Evolutionary conservation across 768 basidiomycete genomes (phyloP).

Genomic region (Suillus decipiens): DNA sequence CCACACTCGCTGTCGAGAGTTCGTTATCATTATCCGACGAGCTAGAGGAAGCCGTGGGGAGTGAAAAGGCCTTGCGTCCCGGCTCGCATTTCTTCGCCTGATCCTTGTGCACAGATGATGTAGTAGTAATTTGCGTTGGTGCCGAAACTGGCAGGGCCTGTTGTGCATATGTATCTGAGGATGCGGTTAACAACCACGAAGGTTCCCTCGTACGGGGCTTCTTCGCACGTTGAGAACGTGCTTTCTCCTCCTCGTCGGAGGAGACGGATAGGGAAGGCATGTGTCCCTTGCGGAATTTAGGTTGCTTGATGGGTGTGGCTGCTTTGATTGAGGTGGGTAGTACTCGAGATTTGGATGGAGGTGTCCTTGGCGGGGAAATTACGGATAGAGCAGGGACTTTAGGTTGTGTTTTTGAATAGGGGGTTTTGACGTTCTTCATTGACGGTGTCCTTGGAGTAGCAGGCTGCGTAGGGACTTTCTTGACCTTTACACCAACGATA

Average conservation of each 20-base stretch:
- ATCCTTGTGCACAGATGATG: conserved; percentile 13
- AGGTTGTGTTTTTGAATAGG: not conserved
- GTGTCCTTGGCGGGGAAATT: conserved; percentile 23
- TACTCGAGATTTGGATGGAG: conserved; percentile 20
- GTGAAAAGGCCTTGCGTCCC: conserved; percentile 21
- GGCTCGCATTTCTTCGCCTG: conserved; percentile 17
- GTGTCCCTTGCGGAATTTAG: conserved; percentile 36
- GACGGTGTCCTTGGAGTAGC: not conserved
- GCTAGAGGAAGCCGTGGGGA: conserved; percentile 29
- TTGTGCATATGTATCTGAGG: conserved; percentile 22
- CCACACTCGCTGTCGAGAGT: conserved; percentile 33
- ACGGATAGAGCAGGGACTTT: not conserved
- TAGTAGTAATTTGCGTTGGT: conserved; percentile 26
- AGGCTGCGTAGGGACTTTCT: conserved; percentile 57
- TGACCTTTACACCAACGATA: conserved; percentile 26
- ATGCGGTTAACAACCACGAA: conserved; percentile 32
- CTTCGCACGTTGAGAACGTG: conserved; percentile 60
- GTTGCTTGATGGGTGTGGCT: conserved; percentile 15
- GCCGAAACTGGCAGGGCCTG: conserved; percentile 16
- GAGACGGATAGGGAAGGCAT: conserved; percentile 51
- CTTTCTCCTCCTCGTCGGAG: conserved; percentile 77
- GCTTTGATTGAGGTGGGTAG: conserved; percentile 21
- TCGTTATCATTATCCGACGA: conserved; percentile 35
- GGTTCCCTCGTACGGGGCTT: conserved; percentile 49
- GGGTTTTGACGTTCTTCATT: conserved; percentile 7